Percentiles rank a stretch among this genome's conserved stretches.
phyloP scores from a whole-genome alignment of 495 filamentous ascomycete species.

The Trichoderma parareesei region DNA sequence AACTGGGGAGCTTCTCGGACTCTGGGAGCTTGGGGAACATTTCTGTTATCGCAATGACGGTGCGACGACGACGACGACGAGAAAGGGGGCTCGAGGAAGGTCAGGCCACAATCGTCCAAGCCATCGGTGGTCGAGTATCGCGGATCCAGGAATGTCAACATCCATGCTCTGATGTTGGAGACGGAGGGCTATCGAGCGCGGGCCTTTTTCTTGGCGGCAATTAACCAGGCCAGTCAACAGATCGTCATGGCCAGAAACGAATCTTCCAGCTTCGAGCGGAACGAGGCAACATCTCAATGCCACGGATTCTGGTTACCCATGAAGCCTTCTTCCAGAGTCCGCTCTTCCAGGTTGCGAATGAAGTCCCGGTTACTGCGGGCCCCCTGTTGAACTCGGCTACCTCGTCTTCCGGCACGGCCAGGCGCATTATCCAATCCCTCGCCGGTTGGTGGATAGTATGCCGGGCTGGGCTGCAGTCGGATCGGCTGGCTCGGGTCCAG shows the following conservation, averaged over 20 bases:
- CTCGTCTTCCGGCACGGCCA: conserved; percentile 61
- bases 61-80: no score
- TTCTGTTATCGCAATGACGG: no score
- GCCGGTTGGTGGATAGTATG: conserved; percentile 94
- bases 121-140: not conserved
- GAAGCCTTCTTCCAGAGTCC: conserved; percentile 81
- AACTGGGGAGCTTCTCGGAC: no score
- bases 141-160: no score
- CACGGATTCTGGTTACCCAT: conserved; percentile 44
- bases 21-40: no score
- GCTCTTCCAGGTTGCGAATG: conserved; percentile 86
- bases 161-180: no score
- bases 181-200: no score
- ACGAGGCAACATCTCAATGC: conserved; percentile 30
- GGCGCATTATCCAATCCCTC: conserved; percentile 61
- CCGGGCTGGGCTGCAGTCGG: conserved; percentile 87
- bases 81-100: no score
- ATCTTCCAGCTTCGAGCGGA: no score
- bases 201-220: no score
- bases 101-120: not conserved
- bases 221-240: no score
- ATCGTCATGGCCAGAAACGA: no score
- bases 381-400: conserved; percentile 61
- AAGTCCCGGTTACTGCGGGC: conserved; percentile 68
- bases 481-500: conserved; percentile 94